A percentile compares a stretch with the other conserved stretches of the same genome.
Evolutionary conservation across 257 asterid genomes (phyloP).

Genomic region (Solanum medicagineum): DNA sequence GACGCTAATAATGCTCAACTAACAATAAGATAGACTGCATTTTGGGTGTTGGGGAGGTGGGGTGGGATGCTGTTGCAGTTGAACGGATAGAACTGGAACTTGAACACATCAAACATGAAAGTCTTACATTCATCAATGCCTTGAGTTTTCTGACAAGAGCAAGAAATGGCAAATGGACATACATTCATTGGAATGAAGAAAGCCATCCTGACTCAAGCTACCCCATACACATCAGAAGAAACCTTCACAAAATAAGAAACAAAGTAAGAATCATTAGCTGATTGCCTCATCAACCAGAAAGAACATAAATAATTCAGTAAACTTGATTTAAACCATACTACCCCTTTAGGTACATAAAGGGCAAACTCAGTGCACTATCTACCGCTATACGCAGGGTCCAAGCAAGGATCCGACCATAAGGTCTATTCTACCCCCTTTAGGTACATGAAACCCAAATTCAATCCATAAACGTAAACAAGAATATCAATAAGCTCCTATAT

Average conservation of each 20-base stretch:
- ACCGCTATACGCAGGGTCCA: too few species aligned
- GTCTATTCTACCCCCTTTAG: not conserved
- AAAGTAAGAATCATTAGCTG: not conserved
- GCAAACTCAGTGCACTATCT: not conserved
- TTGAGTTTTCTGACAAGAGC: constrained; percentile 6
- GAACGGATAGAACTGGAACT: not conserved
- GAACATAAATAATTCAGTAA: not conserved
- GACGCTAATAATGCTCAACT: too few species aligned
- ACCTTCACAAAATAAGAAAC: not conserved
- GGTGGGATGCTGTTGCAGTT: too few species aligned
- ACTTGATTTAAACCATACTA: not conserved
- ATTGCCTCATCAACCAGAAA: not conserved
- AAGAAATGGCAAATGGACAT: constrained; percentile 10
- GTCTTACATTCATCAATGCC: constrained; percentile 12
- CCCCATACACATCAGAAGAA: not conserved
- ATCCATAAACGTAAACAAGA: not conserved
- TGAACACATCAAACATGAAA: not conserved
- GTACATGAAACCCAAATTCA: not conserved
- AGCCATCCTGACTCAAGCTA: constrained; percentile 4
- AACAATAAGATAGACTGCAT: too few species aligned
- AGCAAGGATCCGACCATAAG: too few species aligned
- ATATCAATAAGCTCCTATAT: not conserved
- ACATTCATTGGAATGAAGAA: constrained; percentile 9
- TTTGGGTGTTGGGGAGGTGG: too few species aligned
- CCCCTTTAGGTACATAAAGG: not conserved